Conservation (phyloP, 2,329 filamentous ascomycete genomes). For the Sarocladiaceae sp. region DNA sequence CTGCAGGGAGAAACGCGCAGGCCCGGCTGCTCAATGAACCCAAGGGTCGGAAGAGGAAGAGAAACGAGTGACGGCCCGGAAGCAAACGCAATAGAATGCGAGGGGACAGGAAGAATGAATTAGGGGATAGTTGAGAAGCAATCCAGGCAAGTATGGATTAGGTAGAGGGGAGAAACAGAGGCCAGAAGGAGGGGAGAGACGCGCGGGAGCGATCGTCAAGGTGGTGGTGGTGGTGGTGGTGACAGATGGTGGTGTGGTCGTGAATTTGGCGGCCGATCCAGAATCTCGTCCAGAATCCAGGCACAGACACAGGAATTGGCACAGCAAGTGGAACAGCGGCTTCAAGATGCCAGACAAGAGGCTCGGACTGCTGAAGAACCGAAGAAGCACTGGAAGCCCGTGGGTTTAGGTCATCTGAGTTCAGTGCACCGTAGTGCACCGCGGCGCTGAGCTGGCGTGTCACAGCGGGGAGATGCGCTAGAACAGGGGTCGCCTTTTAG, state of each 20-base stretch:
- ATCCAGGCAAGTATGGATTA: neutral
- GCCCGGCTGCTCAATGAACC: slow-evolving; percentile 8
- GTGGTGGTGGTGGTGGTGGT: neutral
- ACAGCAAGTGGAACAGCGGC: too few relatives aligned
- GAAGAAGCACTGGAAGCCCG: too few relatives aligned
- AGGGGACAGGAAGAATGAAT: neutral
- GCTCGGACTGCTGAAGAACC: too few relatives aligned
- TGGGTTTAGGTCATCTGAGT: too few relatives aligned
- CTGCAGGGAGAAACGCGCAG: slow-evolving; percentile 5
- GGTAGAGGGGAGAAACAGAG: neutral
- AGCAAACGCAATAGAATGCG: slow-evolving; percentile 3
- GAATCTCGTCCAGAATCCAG: too few relatives aligned
- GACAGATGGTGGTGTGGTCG: neutral
- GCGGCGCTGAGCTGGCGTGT: too few relatives aligned
- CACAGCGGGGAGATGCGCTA: neutral
- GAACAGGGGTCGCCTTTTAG: neutral
- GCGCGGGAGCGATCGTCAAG: slow-evolving; percentile 3
- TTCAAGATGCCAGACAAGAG: too few relatives aligned
- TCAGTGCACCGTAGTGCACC: too few relatives aligned
- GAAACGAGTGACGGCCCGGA: slow-evolving; percentile 2
- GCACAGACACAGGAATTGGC: too few relatives aligned
- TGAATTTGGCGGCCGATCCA: too few relatives aligned
- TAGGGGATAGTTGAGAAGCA: neutral
- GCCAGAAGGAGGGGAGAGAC: neutral
- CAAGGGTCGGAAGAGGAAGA: slow-evolving; percentile 1